Evolutionary conservation across 805 yeast species (phyloP), one percentile per base, ranked within the genome.

Genomic region (Kodamaea hsintzibuensis): DNA sequence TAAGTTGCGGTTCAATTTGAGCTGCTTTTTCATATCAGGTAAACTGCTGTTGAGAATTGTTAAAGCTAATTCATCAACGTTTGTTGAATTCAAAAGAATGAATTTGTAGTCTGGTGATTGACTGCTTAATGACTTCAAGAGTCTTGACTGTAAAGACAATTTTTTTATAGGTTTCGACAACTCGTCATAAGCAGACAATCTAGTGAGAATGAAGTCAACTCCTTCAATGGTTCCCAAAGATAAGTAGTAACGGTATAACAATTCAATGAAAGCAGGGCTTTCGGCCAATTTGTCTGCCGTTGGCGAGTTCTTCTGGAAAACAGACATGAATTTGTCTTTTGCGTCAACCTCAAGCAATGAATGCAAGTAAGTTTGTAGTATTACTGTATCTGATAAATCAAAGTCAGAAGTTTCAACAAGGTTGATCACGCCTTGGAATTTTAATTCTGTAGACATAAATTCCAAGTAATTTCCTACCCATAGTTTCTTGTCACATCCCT

Each of bases 241-340:
- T 46, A 30, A 61, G 54, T 68, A 67, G 55, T 67, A 70, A 13
- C 60, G 58, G 35, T 68, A 57, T 27, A 70, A 59, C 42, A 62
- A 54, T 7, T 54, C 49, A 9, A 63, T 49, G n/a, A 70, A 58
- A 18, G 56, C 56, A 5, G 57, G 51, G 1, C 58, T 50, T n/a
- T 47, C 43, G 47, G 44, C 38, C 54, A 50, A 51, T 59, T 57
- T 9, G 47, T 57, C 27, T 52, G 60, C 22, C 8, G 25, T 40
- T 40, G n/a, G 25, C 14, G 63, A 59, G 27, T 57, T 52, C 10
- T 54, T 50, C 22, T 57, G 58, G 57, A 69, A 64, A 4, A 64
- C 39, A 2, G 18, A 42, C 40, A 57, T 58, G 43, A 67, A 64
- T 44, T 55, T 55, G 7, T 57, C 56, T 9, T 50, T 43, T 3